Base-by-base conservation (phyloP, 164 flowering plant genomes). In the Amborella trichopoda region DNA sequence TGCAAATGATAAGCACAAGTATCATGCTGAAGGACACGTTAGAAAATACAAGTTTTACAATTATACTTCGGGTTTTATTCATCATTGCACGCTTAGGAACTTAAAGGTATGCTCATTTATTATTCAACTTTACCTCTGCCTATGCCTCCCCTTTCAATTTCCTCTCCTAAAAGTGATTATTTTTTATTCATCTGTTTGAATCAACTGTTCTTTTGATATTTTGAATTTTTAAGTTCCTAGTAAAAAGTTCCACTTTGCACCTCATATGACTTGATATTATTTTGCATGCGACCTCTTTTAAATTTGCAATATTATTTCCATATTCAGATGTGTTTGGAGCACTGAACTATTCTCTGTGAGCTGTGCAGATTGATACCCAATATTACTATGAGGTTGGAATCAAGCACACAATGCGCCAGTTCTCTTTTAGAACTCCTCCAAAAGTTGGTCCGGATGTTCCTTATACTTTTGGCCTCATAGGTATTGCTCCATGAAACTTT, bases 21-120 rank as follows among this genome's bases (percentile, higher is more conserved):
- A 26, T 2, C 34, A 33, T 30, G 74, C 62, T 8, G 28, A 59
- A 8, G 67, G 72, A 40, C 56, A 0, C 0, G 19, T 68, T 22
- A 62, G 55, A 12, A 47, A 36, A 21, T 76, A 76, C 46, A 70
- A 49, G 34, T 76, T n/a, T 46, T 59, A 54, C 39, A 73, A 68
- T 22, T 76, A 76, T 27, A 68, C 68, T 6, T 76, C 81, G 23
- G 76, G 77, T 14, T 70, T 60, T 59, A 76, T 76, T 42, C 81
- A 76, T 45, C 81, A 76, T 23, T 62, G 71, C 54, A 63, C 64
- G 51, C 65, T 75, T 41, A 54, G 44, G 24, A 18, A 66, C n/a
- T 62, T 76, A 30, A 26, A 72, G 73, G 81, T 69, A 16, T 2
- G 21, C n/a, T n/a, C n/a, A n/a, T n/a, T n/a, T n/a, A n/a, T n/a